phyloP scores from a whole-genome alignment of 2,329 filamentous ascomycete species.

The Fusarium secorum region DNA sequence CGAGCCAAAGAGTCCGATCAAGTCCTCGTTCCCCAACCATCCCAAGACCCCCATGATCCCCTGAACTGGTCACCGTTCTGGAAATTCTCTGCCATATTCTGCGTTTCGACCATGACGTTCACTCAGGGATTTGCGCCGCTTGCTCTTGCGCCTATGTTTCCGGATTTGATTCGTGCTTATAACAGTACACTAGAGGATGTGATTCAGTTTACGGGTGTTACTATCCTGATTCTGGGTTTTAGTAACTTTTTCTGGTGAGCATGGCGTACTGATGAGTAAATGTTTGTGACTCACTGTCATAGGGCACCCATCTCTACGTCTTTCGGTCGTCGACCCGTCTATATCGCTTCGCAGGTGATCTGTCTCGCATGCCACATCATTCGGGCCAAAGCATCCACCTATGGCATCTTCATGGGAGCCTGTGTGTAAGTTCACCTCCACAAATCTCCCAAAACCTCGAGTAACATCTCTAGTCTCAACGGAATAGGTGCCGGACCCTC shows the following conservation, averaged over 20 bases:
- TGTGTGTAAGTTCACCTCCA: neutral
- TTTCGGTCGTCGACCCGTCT: neutral
- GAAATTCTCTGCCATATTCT: slow-evolving; percentile 8
- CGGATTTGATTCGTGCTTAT: neutral
- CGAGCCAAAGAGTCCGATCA: slow-evolving; percentile 18
- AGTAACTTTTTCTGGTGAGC: neutral
- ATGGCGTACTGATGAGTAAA: rapidly evolving
- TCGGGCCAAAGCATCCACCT: neutral
- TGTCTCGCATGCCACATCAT: neutral
- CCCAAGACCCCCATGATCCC: neutral
- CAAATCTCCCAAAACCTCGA: rapidly evolving
- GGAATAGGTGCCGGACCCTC: slow-evolving; percentile 21
- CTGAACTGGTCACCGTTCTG: slow-evolving; percentile 1
- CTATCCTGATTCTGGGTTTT: neutral
- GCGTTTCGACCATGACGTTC: neutral
- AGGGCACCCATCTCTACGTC: neutral
- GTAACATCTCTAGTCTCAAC: neutral
- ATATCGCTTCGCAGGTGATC: neutral
- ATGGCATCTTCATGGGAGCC: neutral
- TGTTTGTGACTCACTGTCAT: rapidly evolving
- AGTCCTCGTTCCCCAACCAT: slow-evolving; percentile 29
- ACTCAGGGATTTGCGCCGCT: slow-evolving; percentile 1
- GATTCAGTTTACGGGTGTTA: neutral
- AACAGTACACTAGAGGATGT: neutral
- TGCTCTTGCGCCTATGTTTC: slow-evolving; percentile 5